Conservation (phyloP, 768 basidiomycete species). For the Agrocybe chaxingu region DNA sequence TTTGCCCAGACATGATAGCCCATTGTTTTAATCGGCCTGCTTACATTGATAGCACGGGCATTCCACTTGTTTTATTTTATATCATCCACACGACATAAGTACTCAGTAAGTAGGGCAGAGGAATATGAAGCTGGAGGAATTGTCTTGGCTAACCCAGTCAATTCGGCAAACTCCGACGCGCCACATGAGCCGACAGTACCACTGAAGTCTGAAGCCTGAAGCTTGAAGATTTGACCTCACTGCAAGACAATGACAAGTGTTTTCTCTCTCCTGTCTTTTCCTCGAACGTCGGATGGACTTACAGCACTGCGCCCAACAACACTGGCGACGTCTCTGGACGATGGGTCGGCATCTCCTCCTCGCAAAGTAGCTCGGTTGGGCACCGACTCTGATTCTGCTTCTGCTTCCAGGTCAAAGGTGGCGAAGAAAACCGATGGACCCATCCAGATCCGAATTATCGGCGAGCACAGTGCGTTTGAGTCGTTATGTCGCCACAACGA, state of each 20-base stretch:
- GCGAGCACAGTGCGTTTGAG: conserved; percentile 33
- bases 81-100: no score
- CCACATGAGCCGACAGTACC: no score
- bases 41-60: no score
- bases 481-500: neutral
- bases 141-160: no score
- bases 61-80: no score
- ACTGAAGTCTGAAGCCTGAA: no score
- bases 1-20: no score
- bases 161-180: no score
- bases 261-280: conserved; percentile 41
- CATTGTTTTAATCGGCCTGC: no score
- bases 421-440: conserved; percentile 31
- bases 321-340: conserved; percentile 29
- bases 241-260: conserved; percentile 31
- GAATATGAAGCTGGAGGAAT: no score
- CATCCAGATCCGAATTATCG: conserved; percentile 45
- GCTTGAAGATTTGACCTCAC: no score
- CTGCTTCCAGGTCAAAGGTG: conserved; percentile 52
- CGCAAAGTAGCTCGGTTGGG: conserved; percentile 68
- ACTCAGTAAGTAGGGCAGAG: no score
- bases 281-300: conserved; percentile 51
- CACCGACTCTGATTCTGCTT: conserved; percentile 64
- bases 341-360: conserved; percentile 55
- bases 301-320: conserved; percentile 36